Evolutionary conservation across 2,329 filamentous ascomycete genomes (phyloP).

Genomic region (Verticillium isaacii): DNA sequence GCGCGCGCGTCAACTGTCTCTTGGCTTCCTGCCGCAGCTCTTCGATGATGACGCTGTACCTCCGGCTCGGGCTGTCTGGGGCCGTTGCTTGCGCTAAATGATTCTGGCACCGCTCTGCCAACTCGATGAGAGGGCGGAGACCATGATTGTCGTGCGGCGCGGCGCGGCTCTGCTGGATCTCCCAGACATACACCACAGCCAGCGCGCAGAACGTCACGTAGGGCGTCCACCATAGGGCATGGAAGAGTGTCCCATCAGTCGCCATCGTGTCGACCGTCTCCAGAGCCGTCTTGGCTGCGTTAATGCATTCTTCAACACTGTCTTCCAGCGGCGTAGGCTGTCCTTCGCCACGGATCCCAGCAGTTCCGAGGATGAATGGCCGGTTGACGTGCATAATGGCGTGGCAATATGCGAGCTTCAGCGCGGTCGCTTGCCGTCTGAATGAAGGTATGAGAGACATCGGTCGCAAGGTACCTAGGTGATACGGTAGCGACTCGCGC

Average conservation of each 20-base stretch:
- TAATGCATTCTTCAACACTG: conserved; percentile 36
- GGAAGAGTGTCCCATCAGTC: conserved; percentile 21
- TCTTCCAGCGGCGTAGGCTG: conserved; percentile 30
- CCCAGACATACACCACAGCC: conserved; percentile 48
- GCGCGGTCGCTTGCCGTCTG: conserved; percentile 43
- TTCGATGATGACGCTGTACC: conserved; percentile 49
- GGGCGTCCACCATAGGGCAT: conserved; percentile 48
- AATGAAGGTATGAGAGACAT: conserved; percentile 41
- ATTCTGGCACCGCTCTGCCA: conserved; percentile 36
- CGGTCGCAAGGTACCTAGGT: conserved; percentile 37
- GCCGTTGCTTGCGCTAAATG: conserved; percentile 34
- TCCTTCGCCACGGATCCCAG: conserved; percentile 10
- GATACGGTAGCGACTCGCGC: conserved; percentile 31
- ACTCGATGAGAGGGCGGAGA: conserved; percentile 11
- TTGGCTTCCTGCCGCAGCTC: conserved; percentile 38
- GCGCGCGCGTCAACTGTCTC: background rate
- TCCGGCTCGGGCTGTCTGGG: conserved; percentile 35
- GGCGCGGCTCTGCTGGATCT: conserved; percentile 21
- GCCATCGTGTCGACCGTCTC: conserved; percentile 37
- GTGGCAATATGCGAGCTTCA: conserved; percentile 50
- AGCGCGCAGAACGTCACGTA: conserved; percentile 51
- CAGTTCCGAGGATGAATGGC: conserved; percentile 40
- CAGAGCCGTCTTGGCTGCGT: conserved; percentile 39
- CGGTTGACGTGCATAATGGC: conserved; percentile 52
- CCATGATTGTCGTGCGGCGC: background rate